Evolutionary conservation across 2,329 filamentous ascomycete genomes (phyloP).

Genomic region (Calonectria pauciramosa): DNA sequence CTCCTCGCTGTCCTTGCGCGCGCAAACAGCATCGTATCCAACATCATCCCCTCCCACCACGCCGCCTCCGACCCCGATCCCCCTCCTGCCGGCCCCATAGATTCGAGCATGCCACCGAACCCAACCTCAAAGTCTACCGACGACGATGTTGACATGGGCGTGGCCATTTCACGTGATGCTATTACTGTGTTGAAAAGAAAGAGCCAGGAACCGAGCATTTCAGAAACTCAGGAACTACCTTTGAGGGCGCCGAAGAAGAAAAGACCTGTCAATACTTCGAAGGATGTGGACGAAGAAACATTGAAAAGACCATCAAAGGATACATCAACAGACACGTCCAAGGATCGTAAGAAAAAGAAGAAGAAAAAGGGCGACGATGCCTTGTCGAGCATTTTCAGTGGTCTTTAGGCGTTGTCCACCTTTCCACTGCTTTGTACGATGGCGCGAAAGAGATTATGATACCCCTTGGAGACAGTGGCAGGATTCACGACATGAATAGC

Average conservation of each 20-base stretch:
- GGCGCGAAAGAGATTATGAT: constrained; percentile 2
- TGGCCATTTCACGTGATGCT: constrained; percentile 47
- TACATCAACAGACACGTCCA: constrained; percentile 41
- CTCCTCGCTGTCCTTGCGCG: constrained; percentile 76
- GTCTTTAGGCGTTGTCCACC: constrained; percentile 52
- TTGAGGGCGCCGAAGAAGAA: constrained; percentile 6
- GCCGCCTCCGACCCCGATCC: not conserved
- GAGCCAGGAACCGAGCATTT: constrained; percentile 1
- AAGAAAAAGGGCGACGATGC: constrained; percentile 72
- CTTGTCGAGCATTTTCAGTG: constrained; percentile 81
- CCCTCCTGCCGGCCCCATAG: not conserved
- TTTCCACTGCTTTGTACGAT: not conserved
- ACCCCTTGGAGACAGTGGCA: not conserved
- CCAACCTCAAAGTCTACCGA: not conserved
- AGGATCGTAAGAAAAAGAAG: constrained; percentile 54
- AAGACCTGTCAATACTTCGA: constrained; percentile 13
- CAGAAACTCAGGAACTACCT: not conserved
- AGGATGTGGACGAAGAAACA: constrained; percentile 40
- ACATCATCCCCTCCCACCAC: constrained; percentile 46
- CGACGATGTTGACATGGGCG: constrained; percentile 43
- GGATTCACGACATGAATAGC: no score
- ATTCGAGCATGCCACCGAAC: no score
- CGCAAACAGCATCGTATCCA: constrained; percentile 61
- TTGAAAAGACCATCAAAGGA: constrained; percentile 38
- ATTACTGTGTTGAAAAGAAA: constrained; percentile 24